Evolutionary conservation across 306 rosid genomes (phyloP), one percentile per base, ranked within the genome.

Genomic region (Dalbergia cultrata): DNA sequence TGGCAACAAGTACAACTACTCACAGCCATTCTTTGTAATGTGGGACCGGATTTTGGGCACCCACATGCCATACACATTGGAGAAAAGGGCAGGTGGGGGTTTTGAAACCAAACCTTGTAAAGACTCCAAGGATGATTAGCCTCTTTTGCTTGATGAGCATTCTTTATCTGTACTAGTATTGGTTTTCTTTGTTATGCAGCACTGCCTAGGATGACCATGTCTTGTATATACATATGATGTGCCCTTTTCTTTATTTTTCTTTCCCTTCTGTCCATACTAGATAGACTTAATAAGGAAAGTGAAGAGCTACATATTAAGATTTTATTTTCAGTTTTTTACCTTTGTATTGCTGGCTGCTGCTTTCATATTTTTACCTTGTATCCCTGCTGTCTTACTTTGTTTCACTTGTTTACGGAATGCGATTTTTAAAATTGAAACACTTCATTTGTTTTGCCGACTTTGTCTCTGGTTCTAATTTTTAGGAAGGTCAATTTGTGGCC

Each of bases 1-100:
- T 50, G 99, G 99, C 56, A 93, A 67, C 88, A 95, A 95, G 93
- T 91, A 89, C 83, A 95, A 93, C 86, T 95, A 86, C 85, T 95
- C 99, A 5, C 99, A 93, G 74, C 99, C 99, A 0, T 95, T 95
- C 91, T 95, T 95, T 79, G 88, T 91, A 5, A 68, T 90, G 87
- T 93, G 99, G 99, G 99, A 95, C 82, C 81, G 83, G 81, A 83
- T 95, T 26, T 85, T 93, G 65, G 99, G 99, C 13, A 91, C 97
- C 53, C 75, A 95, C 79, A 93, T 93, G 99, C 97, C 99, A 17
- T 95, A 93, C 88, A 78, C 94, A 2, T 82, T 95, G 89, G 96
- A 90, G 85, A 81, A 85, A 89, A 93, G 88, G 80, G 67, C 80
- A 14, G 92, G 89, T 45, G 98, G 98, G 19, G 99, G 99, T 45